These are phyloP conservation scores for Amphicarpaea edgeworthii DNA, from an alignment of 306 rosid genomes.

Conservation along the genomic window DNA sequence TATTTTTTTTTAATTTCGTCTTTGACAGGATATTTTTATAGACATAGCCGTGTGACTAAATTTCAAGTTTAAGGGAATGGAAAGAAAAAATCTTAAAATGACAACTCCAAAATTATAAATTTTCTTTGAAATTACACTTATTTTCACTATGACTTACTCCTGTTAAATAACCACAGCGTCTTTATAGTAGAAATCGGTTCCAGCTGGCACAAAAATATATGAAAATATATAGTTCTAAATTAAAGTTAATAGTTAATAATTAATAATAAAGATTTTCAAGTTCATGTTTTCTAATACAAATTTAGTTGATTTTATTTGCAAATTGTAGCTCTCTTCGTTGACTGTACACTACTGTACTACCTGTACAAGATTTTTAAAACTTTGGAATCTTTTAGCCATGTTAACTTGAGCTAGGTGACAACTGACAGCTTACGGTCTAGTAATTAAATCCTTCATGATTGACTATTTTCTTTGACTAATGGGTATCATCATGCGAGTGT, in stretches of 20 bases:
- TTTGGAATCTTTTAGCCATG: neutral
- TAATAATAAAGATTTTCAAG: neutral
- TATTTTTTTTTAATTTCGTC: too few species aligned
- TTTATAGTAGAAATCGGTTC: neutral
- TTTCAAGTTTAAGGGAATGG: neutral
- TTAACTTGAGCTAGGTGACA: constrained; percentile 3
- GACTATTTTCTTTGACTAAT: neutral
- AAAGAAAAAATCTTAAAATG: neutral
- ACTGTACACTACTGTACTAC: too few species aligned
- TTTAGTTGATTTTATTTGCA: constrained; percentile 15
- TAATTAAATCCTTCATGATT: neutral
- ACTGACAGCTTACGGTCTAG: neutral
- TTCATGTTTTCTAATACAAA: neutral
- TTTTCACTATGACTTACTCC: neutral
- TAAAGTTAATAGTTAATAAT: neutral
- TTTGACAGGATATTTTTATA: too few species aligned
- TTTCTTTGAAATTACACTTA: neutral
- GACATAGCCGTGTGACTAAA: neutral
- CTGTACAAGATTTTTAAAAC: neutral
- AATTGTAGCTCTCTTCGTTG: constrained; percentile 1
- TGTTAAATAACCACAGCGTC: neutral
- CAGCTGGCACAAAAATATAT: neutral
- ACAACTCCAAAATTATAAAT: neutral
- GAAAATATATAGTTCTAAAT: neutral
- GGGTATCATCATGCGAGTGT: neutral